Evolutionary conservation across 805 yeast species (phyloP).

Genomic region (Ogataea pini): DNA sequence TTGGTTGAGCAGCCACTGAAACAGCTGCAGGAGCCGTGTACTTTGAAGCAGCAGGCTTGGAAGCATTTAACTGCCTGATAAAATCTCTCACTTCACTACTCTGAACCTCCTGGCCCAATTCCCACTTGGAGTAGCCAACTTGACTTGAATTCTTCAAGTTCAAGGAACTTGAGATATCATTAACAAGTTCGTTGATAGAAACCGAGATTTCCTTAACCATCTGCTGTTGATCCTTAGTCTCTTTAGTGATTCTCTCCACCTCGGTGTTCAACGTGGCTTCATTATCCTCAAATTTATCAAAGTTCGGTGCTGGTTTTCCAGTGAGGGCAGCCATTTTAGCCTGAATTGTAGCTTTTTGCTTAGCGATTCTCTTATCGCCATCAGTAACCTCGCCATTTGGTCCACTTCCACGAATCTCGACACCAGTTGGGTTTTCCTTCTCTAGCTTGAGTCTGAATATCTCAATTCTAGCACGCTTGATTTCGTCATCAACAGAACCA

Average conservation of each 20-base stretch:
- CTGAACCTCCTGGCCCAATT: slow-evolving; percentile 74
- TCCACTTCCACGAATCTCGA: slow-evolving; percentile 76
- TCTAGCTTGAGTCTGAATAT: slow-evolving; percentile 55
- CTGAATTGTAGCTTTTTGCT: slow-evolving; percentile 72
- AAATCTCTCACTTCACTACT: slow-evolving; percentile 61
- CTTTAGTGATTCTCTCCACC: slow-evolving; percentile 50
- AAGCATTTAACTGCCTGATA: slow-evolving; percentile 52
- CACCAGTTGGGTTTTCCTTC: slow-evolving; percentile 66
- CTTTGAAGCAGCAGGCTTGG: slow-evolving; percentile 23
- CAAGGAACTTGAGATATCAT: slow-evolving; percentile 39
- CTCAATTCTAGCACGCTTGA: slow-evolving; percentile 65
- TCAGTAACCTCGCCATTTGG: slow-evolving; percentile 86
- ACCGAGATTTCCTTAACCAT: slow-evolving; percentile 71
- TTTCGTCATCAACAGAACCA: slow-evolving; percentile 62
- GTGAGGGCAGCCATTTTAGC: slow-evolving; percentile 93
- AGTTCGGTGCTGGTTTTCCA: slow-evolving; percentile 58
- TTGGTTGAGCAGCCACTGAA: background rate
- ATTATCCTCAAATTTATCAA: slow-evolving; percentile 51
- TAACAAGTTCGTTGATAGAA: slow-evolving; percentile 61
- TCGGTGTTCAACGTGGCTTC: slow-evolving; percentile 57
- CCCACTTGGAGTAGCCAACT: slow-evolving; percentile 71
- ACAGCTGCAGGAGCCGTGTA: slow-evolving; percentile 3
- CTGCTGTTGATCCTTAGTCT: slow-evolving; percentile 54
- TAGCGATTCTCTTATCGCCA: slow-evolving; percentile 75
- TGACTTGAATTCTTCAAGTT: slow-evolving; percentile 36